Evolutionary conservation across 805 yeast genomes (phyloP).

Genomic region (Spathaspora gorwiae): DNA sequence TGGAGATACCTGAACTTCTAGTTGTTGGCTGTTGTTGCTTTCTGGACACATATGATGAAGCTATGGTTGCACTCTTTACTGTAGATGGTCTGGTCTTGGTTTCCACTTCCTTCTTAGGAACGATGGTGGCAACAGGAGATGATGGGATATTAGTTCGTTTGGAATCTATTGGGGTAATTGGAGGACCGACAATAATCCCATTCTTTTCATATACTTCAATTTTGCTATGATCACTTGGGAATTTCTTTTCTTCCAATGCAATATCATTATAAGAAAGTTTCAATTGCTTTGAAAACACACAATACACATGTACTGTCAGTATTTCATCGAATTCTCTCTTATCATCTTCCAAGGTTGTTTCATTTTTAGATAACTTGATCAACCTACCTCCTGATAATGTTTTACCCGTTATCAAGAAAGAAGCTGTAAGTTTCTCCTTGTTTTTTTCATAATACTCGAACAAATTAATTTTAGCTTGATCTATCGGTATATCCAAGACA

Average conservation of each 20-base stretch:
- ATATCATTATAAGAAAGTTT: conserved; percentile 11
- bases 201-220: conserved; percentile 16
- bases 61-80: conserved; percentile 12
- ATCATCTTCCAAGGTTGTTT: conserved; percentile 17
- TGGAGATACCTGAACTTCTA: conserved; percentile 8
- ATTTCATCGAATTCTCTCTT: conserved; percentile 25
- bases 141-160: not conserved
- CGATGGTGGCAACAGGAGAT: conserved; percentile 2
- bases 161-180: not conserved
- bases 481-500: conserved; percentile 31
- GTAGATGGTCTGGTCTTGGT: conserved; percentile 1
- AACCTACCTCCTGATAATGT: conserved; percentile 9
- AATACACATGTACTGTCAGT: conserved; percentile 34
- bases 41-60: conserved; percentile 28
- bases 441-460: conserved; percentile 35
- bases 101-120: conserved; percentile 8
- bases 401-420: conserved; percentile 40
- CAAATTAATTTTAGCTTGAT: conserved; percentile 36
- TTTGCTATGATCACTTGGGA: conserved; percentile 10
- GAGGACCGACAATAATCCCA: conserved; percentile 34
- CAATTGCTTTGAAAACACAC: conserved; percentile 18
- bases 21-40: conserved; percentile 11
- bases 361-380: conserved; percentile 21
- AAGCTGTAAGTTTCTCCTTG: conserved; percentile 31
- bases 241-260: conserved; percentile 13